Evolutionary conservation across 345 rosid genomes (phyloP).

Genomic region (Arabidopsis arenosa): DNA sequence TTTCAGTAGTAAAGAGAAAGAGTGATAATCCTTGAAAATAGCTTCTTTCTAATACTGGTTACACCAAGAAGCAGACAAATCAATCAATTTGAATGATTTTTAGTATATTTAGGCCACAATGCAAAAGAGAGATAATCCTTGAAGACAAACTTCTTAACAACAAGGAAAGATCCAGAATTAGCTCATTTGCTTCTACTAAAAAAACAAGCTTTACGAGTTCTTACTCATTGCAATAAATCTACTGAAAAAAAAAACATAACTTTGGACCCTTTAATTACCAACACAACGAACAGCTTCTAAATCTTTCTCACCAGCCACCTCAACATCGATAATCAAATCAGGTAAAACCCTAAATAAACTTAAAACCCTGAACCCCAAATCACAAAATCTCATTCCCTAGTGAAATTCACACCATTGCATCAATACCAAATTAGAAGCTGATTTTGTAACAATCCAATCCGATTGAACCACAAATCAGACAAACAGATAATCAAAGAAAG

Average conservation of each 20-base stretch:
- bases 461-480: not conserved
- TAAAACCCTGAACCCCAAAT: conserved; percentile 32
- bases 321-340: not conserved
- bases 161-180: not conserved
- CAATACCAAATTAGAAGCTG: not conserved
- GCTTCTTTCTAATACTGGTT: too few species aligned
- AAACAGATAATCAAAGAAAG: not conserved
- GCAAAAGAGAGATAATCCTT: not conserved
- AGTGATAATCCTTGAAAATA: too few species aligned
- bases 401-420: not conserved
- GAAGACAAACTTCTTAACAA: conserved; percentile 8
- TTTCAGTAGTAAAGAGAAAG: too few species aligned
- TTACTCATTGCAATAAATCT: too few species aligned
- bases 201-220: conserved; percentile 12
- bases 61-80: too few species aligned
- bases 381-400: not conserved
- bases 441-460: not conserved
- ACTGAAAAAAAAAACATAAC: not conserved
- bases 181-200: not conserved
- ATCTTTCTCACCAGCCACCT: not conserved
- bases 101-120: too few species aligned
- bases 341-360: conserved; percentile 13
- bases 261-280: not conserved
- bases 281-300: not conserved
- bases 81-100: too few species aligned